A percentile compares a stretch with the other conserved stretches of the same genome.
These are phyloP conservation scores for Pyricularia grisea DNA, from an alignment of 2,329 filamentous ascomycete genomes.

Conservation along the genomic window DNA sequence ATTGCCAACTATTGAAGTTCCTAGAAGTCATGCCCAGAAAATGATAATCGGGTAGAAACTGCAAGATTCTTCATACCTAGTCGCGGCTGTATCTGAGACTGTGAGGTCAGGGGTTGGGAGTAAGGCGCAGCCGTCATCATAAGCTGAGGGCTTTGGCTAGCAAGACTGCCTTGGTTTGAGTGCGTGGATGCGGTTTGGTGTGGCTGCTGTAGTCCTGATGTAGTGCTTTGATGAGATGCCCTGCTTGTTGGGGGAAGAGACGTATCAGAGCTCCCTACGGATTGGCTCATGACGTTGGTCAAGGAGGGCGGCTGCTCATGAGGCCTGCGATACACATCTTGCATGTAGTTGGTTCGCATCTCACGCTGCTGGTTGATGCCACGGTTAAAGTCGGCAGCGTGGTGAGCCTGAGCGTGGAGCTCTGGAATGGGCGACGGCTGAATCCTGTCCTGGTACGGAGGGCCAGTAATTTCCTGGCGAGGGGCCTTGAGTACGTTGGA, in stretches of 20 bases:
- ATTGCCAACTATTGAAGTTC: not conserved
- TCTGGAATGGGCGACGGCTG: constrained; percentile 68
- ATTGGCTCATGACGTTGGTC: constrained; percentile 35
- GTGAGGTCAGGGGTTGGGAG: constrained; percentile 61
- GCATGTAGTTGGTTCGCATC: constrained; percentile 69
- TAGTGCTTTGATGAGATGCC: constrained; percentile 35
- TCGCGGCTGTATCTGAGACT: constrained; percentile 61
- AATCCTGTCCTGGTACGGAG: constrained; percentile 79
- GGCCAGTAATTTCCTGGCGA: constrained; percentile 80
- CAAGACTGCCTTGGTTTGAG: constrained; percentile 30
- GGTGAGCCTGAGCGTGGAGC: constrained; percentile 75
- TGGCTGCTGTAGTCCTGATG: not conserved
- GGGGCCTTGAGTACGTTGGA: constrained; percentile 69
- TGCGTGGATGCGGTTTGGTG: not conserved
- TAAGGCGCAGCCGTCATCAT: constrained; percentile 60
- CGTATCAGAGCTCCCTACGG: constrained; percentile 33
- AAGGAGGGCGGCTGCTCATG: constrained; percentile 57
- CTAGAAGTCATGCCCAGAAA: not conserved
- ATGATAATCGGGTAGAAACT: not conserved
- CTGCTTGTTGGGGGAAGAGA: constrained; percentile 41
- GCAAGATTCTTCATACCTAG: not conserved
- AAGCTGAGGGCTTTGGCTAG: constrained; percentile 55
- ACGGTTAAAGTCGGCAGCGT: constrained; percentile 87
- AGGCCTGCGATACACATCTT: constrained; percentile 72
- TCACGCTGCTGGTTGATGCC: constrained; percentile 70